These are phyloP conservation scores for Cinnamomum chago DNA, from an alignment of 164 flowering plant species.

Conservation along the genomic window DNA sequence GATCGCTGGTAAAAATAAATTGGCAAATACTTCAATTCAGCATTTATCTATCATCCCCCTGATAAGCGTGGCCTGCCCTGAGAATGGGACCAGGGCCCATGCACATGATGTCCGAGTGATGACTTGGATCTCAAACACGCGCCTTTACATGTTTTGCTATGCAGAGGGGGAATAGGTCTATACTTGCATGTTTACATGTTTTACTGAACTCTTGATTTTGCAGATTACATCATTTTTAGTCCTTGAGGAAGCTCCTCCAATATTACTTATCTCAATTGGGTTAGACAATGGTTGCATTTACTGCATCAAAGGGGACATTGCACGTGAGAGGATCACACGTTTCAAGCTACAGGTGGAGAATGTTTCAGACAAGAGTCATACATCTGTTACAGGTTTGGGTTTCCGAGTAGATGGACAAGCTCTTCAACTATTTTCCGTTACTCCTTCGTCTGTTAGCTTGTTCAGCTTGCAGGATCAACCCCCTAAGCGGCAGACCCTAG, in stretches of 20 bases:
- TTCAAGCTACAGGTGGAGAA: slow-evolving; percentile 79
- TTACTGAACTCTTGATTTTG: slow-evolving; percentile 17
- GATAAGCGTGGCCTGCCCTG: no score
- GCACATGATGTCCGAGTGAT: no score
- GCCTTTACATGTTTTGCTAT: background rate
- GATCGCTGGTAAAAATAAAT: no score
- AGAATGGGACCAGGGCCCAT: no score
- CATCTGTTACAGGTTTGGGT: slow-evolving; percentile 77
- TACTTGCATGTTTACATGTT: background rate
- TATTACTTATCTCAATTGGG: slow-evolving; percentile 80
- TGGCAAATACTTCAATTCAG: no score
- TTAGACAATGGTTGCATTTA: slow-evolving; percentile 80
- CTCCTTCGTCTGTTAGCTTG: slow-evolving; percentile 75
- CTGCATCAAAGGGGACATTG: slow-evolving; percentile 97
- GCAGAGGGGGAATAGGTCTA: background rate
- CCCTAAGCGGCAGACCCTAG: slow-evolving; percentile 67
- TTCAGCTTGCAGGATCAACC: slow-evolving; percentile 78
- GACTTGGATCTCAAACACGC: background rate
- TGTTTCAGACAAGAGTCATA: slow-evolving; percentile 36
- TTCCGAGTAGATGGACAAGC: slow-evolving; percentile 82
- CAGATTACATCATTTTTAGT: slow-evolving; percentile 92
- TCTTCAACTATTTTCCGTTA: slow-evolving; percentile 80
- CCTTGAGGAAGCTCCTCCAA: slow-evolving; percentile 91
- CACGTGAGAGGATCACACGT: slow-evolving; percentile 86
- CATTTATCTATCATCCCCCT: no score